Conservation (phyloP, 2,329 filamentous ascomycete genomes). For the Ceratocystis lukuohia region DNA sequence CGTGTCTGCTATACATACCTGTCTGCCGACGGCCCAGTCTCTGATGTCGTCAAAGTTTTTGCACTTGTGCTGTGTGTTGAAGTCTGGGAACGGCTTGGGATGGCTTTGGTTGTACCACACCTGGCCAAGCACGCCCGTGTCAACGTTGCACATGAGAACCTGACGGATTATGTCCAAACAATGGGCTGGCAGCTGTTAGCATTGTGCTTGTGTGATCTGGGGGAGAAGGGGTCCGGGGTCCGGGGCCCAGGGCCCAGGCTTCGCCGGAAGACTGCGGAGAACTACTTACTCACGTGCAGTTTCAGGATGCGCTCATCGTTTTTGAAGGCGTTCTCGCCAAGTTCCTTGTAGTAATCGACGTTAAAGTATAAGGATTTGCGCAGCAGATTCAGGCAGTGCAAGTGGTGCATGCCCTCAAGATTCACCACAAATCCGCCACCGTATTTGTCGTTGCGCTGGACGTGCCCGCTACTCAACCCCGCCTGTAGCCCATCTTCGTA, state of each 20-base stretch:
- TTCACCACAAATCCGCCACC: slow-evolving; percentile 48
- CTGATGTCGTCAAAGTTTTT: slow-evolving; percentile 42
- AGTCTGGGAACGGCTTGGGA: slow-evolving; percentile 44
- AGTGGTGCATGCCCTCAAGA: slow-evolving; percentile 42
- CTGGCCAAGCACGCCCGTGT: slow-evolving; percentile 47
- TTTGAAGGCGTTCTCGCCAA: slow-evolving; percentile 39
- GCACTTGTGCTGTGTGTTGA: slow-evolving; percentile 47
- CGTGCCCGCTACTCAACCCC: slow-evolving; percentile 40
- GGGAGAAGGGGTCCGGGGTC: no score
- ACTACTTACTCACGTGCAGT: slow-evolving; percentile 38
- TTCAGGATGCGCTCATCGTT: slow-evolving; percentile 43
- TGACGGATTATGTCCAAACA: slow-evolving; percentile 50
- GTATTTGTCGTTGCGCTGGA: slow-evolving; percentile 40
- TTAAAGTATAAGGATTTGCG: slow-evolving; percentile 47
- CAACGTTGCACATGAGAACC: slow-evolving; percentile 49
- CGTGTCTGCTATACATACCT: slow-evolving; percentile 27
- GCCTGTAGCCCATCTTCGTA: slow-evolving; percentile 35
- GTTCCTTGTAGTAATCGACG: slow-evolving; percentile 40
- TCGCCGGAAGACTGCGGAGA: no score
- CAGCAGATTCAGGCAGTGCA: slow-evolving; percentile 49
- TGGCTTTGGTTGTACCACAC: slow-evolving; percentile 40
- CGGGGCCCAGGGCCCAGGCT: no score
- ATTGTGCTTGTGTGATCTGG: no score
- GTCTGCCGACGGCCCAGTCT: slow-evolving; percentile 40
- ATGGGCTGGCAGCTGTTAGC: slow-evolving; percentile 31